Evolutionary conservation across 768 basidiomycete species (phyloP), one percentile per base, ranked within the genome.

Genomic region (Trametes cubensis): DNA sequence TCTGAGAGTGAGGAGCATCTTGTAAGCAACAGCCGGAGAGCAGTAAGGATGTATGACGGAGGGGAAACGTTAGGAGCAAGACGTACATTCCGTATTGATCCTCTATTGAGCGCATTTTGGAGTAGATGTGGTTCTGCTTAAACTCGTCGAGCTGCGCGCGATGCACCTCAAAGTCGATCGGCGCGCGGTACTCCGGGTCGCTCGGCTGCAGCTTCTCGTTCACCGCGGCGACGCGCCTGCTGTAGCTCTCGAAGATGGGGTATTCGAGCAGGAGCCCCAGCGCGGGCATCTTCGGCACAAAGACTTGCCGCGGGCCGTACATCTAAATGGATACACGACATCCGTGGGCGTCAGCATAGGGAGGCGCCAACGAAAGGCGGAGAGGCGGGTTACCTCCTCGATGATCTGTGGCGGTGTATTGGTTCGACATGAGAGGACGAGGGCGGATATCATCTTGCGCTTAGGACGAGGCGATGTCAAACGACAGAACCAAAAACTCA

Each of bases 371-470:
- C 10, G 1, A 39, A 13, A 21, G 20, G 21, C 21, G 28, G 28
- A 52, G 49, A 52, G 40, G 23, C 40, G 39, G 6, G 63, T 10
- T 71, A 88, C 91, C 76, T 92, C 87, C 62, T 87, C 83, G 47
- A 98, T 85, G 48, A 98, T 74, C 4, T 84, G 78, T 15, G 86
- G 73, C 0, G 95, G 92, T 0, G 92, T 89, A 4, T 79, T 79
- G 5, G 92, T 92, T 60, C 96, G 82, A 69, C 85, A 85, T 18
- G 86, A 78, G 44, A 98, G 78, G n/a, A 98, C 85, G 18, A 95
- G 80, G 38, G 85, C 83, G 3, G 89, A 84, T 77, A 98, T 92
- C 97, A 99, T 99, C 78, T 99, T 99, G 62, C 97, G 90, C 96
- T 98, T 26, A 14, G 50, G 42, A 40, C 2, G 25, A 8, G 26